Evolutionary conservation across 495 filamentous ascomycete species (phyloP), one percentile per base, ranked within the genome.

Genomic region (Staphylotrichum longicolle): DNA sequence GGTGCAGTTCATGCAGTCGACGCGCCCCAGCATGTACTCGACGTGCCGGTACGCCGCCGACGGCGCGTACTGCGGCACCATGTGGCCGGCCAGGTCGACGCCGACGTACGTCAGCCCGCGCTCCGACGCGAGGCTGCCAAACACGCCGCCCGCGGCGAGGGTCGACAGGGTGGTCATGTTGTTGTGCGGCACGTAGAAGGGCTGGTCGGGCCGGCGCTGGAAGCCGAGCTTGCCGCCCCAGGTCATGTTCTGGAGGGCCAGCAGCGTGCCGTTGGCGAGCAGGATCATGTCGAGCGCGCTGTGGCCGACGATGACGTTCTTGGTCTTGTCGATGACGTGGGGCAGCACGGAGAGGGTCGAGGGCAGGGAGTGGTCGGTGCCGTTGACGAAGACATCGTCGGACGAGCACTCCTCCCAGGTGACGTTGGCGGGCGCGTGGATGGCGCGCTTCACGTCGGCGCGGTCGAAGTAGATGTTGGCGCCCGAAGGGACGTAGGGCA

Each of bases 161-260:
- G 37, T 73, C 58, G 53, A 75, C 61, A 10, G 75, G 61, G 27
- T 65, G 57, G 57, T 77, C 74, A 66, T 44, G 11, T 74, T 70
- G 57, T 85, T 84, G 55, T 85, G 85, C 0, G 89, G 89, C 0
- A 91, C 85, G 57, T 85, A 87, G 50, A 91, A 82, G 0, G 82
- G 80, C 40, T 83, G 82, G 2, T 68, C 65, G 0, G 88, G 88
- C 2, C 75, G 70, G 11, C 62, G 65, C 46, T 82, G 79, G 76
- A 93, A 93, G 1, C 90, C 90, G 57, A 86, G 83, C 11, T 69
- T 68, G 5, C 90, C 90, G 58, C 84, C 83, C 87, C 88, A 93
- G 0, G 89, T 93, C 89, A 93, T 91, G 70, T 92, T 93, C 66
- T 94, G 89, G 44, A 93, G 88, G 20, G 82, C 84, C 12, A 88